Conservation (phyloP, 2,329 filamentous ascomycete species). For the Oidium heveae region DNA sequence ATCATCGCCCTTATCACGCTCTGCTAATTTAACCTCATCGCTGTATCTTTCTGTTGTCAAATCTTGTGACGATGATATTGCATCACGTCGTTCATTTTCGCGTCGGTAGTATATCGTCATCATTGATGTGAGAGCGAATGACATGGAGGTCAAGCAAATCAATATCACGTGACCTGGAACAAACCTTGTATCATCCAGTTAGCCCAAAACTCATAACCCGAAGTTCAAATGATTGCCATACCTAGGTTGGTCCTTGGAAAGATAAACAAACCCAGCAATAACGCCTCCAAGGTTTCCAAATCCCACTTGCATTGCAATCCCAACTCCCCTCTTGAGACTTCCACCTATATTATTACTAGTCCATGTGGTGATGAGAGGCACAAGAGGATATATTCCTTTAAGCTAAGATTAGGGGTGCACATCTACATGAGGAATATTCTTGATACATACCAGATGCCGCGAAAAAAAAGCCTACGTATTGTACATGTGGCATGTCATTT, state of each 20-base stretch:
- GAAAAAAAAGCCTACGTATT: constrained; percentile 65
- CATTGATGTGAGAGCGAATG: constrained; percentile 22
- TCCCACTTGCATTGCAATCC: constrained; percentile 64
- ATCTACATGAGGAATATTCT: neutral
- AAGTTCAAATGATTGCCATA: neutral
- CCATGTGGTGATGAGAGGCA: constrained; percentile 70
- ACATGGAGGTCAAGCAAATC: constrained; percentile 20
- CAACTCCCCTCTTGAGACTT: constrained; percentile 76
- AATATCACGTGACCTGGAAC: constrained; percentile 21
- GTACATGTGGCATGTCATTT: constrained; percentile 33
- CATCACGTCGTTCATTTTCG: constrained; percentile 30
- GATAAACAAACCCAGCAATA: constrained; percentile 25
- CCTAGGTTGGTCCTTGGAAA: constrained; percentile 15
- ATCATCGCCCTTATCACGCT: constrained; percentile 29
- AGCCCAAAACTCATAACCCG: neutral
- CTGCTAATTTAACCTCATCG: constrained; percentile 24
- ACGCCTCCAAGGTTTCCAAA: constrained; percentile 72
- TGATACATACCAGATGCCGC: constrained; percentile 33
- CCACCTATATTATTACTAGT: constrained; percentile 68
- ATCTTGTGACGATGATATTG: constrained; percentile 13
- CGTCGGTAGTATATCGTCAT: constrained; percentile 31
- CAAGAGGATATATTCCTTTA: constrained; percentile 63
- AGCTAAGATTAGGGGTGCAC: neutral
- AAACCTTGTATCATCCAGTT: constrained; percentile 13
- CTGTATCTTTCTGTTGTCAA: constrained; percentile 25